Percentiles rank a stretch among this genome's conserved stretches.
Evolutionary conservation across 2,329 filamentous ascomycete species (phyloP).

Genomic region (Corynespora cassiicola): DNA sequence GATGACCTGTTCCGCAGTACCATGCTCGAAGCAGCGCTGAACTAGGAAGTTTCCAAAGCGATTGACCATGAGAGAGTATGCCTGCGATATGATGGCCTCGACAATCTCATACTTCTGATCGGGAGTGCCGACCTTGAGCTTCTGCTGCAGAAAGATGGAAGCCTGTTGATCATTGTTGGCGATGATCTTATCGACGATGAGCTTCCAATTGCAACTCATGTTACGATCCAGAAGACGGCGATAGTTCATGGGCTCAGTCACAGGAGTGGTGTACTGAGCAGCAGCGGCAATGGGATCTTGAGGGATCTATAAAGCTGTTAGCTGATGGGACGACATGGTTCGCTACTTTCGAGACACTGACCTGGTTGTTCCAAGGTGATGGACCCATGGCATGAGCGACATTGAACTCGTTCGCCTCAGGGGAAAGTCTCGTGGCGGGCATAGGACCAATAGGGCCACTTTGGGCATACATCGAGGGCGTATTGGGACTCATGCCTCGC

Average conservation of each 20-base stretch:
- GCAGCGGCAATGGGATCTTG: no score
- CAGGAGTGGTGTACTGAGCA: conserved; percentile 78
- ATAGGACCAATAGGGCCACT: conserved; percentile 46
- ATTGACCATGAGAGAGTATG: conserved; percentile 96
- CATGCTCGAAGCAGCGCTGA: conserved; percentile 98
- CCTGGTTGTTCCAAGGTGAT: conserved; percentile 49
- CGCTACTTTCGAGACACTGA: conserved; percentile 14
- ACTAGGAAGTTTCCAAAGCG: conserved; percentile 98
- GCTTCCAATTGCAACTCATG: conserved; percentile 98
- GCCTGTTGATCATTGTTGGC: conserved; percentile 99
- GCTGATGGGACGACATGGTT: no score
- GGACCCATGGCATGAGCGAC: conserved; percentile 33
- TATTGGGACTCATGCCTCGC: conserved; percentile 15
- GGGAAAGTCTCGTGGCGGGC: conserved; percentile 47
- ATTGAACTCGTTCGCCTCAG: conserved; percentile 55
- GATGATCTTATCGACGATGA: conserved; percentile 99
- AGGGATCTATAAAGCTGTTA: no score
- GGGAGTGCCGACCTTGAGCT: conserved; percentile 92
- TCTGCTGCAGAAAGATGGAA: conserved; percentile 98
- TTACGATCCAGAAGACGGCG: conserved; percentile 93
- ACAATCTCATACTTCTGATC: conserved; percentile 98
- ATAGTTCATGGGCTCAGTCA: conserved; percentile 95
- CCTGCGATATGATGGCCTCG: conserved; percentile 92
- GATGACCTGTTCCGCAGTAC: conserved; percentile 89
- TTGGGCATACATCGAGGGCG: conserved; percentile 30